Evolutionary conservation across 1,139 yeast species (phyloP).

Genomic region (Hansenula anomala): DNA sequence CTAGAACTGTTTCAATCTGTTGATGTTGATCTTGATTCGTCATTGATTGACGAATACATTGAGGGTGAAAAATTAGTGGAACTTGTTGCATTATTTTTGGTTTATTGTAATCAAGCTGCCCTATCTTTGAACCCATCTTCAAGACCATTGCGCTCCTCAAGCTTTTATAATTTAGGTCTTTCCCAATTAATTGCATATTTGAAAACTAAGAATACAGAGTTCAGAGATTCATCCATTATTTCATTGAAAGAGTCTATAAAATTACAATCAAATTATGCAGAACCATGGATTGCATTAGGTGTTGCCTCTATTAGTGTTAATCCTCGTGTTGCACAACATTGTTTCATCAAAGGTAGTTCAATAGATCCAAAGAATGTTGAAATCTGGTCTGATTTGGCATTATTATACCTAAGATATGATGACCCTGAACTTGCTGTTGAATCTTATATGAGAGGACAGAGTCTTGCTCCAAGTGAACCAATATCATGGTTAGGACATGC

Average conservation of each 20-base stretch:
- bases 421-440: slow-evolving; percentile 72
- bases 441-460: slow-evolving; percentile 70
- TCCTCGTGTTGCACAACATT: slow-evolving; percentile 82
- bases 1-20: slow-evolving; percentile 29
- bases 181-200: slow-evolving; percentile 49
- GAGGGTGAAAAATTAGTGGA: slow-evolving; percentile 12
- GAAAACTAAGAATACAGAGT: slow-evolving; percentile 25
- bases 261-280: slow-evolving; percentile 63
- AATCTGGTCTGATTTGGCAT: slow-evolving; percentile 81
- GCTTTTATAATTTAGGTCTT: slow-evolving; percentile 68
- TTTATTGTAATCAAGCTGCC: slow-evolving; percentile 18
- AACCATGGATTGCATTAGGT: slow-evolving; percentile 83
- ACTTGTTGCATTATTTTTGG: slow-evolving; percentile 13
- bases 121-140: slow-evolving; percentile 26
- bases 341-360: slow-evolving; percentile 77
- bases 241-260: slow-evolving; percentile 64
- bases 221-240: slow-evolving; percentile 47
- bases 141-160: slow-evolving; percentile 52
- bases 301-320: slow-evolving; percentile 56
- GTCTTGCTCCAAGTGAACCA: slow-evolving; percentile 73
- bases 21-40: slow-evolving; percentile 12
- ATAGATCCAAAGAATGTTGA: slow-evolving; percentile 63
- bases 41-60: slow-evolving; percentile 4
- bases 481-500: slow-evolving; percentile 92
- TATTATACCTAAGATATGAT: slow-evolving; percentile 62